Evolutionary conservation across 208 protist genomes (phyloP), one percentile per base, ranked within the genome.

Genomic region (Spongospora subterranea): DNA sequence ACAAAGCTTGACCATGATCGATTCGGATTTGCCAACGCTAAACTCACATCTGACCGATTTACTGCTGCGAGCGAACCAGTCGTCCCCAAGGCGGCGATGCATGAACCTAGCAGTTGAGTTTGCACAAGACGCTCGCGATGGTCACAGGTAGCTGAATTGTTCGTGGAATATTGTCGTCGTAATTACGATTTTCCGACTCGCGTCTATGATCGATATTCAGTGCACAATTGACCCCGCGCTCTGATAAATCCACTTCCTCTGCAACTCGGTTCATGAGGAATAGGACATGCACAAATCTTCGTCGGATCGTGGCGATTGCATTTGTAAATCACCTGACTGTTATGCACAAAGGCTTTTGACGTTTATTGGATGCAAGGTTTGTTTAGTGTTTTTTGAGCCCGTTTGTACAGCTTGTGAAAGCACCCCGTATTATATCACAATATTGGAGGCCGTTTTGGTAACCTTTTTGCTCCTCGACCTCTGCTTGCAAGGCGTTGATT

Each of bases 381-480:
- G 17, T 35, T 35, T 82, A 13, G 35, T 82, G 11, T 35, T 82
- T n/a, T 43, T 82, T 13, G 71, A 82, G 71, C 71, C 71, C 17
- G 71, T 82, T n/a, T 82, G 71, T 82, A 82, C 71, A n/a, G 6
- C 35, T 6, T 43, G 40, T 43, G 71, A 35, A 39, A 13, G 17
- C 17, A 82, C 71, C 11, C 35, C 35, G 71, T 43, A 20, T 6
- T 82, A 6, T 6, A 82, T n/a, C 6, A 20, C n/a, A 35, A 35
- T 82, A 35, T 40, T 82, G 6, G 71, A 82, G 71, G 71, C n/a
- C n/a, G 17, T 82, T 6, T 35, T 35, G n/a, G 13, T 82, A 6
- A 43, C 71, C 17, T 82, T 82, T 6, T n/a, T 82, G 71, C 17
- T n/a, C 71, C n/a, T 82, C 71, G 71, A 82, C 71, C n/a, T 82